Percentiles rank a stretch among this genome's conserved stretches.
Evolutionary conservation across 1,139 yeast genomes (phyloP).

Genomic region (Yamadazyma taylorii): DNA sequence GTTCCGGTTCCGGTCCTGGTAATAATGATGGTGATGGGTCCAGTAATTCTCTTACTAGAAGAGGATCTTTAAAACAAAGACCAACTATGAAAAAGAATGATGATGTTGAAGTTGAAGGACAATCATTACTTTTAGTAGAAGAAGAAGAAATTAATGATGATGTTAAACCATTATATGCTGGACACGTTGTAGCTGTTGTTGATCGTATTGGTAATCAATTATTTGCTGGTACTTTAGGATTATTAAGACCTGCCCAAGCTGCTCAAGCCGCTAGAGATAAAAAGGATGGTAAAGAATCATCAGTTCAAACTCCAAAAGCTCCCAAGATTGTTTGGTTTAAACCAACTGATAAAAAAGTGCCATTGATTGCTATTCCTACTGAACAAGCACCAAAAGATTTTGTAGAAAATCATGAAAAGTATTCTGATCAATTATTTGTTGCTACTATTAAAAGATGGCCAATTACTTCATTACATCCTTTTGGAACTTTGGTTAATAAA

Average conservation of each 20-base stretch:
- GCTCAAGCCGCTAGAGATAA: constrained; percentile 79
- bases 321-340: constrained; percentile 99
- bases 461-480: constrained; percentile 95
- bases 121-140: constrained; percentile 83
- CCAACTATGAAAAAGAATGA: constrained; percentile 98
- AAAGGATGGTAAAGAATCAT: constrained; percentile 51
- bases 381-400: constrained; percentile 97
- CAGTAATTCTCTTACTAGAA: constrained; percentile 57
- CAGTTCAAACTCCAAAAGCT: constrained; percentile 51
- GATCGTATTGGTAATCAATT: constrained; percentile 97
- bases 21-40: constrained; percentile 25
- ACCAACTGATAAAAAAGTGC: constrained; percentile 97
- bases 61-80: constrained; percentile 90
- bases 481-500: constrained; percentile 88
- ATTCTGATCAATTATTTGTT: constrained; percentile 79
- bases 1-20: no score
- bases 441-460: constrained; percentile 99
- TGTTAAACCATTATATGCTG: constrained; percentile 91
- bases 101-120: constrained; percentile 98
- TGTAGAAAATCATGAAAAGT: constrained; percentile 85
- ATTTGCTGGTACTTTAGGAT: constrained; percentile 89
- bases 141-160: constrained; percentile 96
- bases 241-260: constrained; percentile 94
- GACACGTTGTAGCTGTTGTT: constrained; percentile 96
- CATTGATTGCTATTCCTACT: constrained; percentile 95